Percentiles rank a stretch among this genome's conserved stretches.
phyloP scores from a whole-genome alignment of 1,284 basidiomycete species.

The Lentinula novae-zelandiae region DNA sequence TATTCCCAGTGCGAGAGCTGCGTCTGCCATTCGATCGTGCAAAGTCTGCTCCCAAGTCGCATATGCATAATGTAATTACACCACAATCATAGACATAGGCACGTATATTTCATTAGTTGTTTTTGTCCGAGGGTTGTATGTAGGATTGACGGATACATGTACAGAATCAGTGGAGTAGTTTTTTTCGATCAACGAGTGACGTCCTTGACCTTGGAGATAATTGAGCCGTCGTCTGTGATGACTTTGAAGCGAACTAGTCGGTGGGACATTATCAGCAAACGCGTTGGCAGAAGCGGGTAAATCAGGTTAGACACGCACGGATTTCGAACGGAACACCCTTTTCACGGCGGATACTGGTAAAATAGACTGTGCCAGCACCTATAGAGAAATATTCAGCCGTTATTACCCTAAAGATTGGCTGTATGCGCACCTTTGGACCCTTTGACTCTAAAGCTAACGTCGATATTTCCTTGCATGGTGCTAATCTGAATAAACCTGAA shows the following conservation, averaged over 20 bases:
- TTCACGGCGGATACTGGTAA: slow-evolving; percentile 75
- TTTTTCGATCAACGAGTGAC: neutral
- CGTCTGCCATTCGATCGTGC: no score
- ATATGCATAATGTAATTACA: no score
- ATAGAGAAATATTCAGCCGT: neutral
- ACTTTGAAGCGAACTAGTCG: slow-evolving; percentile 64
- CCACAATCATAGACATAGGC: no score
- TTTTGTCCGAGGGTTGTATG: neutral
- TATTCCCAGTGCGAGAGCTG: no score
- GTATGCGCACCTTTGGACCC: slow-evolving; percentile 56
- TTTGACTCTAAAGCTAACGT: slow-evolving; percentile 70
- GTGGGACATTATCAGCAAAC: neutral
- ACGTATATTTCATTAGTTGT: neutral
- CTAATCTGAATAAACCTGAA: slow-evolving; percentile 46
- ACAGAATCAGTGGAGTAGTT: neutral
- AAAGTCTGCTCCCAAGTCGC: no score
- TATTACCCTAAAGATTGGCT: neutral
- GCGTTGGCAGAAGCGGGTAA: neutral
- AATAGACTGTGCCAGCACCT: slow-evolving; percentile 75
- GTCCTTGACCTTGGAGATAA: slow-evolving; percentile 25
- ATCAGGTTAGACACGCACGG: slow-evolving; percentile 36
- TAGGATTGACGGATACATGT: neutral
- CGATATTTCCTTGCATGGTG: slow-evolving; percentile 71
- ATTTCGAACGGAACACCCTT: slow-evolving; percentile 70
- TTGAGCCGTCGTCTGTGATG: slow-evolving; percentile 59